These are phyloP conservation scores for Nymphaea colorata DNA, from an alignment of 164 flowering plant species.

Conservation along the genomic window DNA sequence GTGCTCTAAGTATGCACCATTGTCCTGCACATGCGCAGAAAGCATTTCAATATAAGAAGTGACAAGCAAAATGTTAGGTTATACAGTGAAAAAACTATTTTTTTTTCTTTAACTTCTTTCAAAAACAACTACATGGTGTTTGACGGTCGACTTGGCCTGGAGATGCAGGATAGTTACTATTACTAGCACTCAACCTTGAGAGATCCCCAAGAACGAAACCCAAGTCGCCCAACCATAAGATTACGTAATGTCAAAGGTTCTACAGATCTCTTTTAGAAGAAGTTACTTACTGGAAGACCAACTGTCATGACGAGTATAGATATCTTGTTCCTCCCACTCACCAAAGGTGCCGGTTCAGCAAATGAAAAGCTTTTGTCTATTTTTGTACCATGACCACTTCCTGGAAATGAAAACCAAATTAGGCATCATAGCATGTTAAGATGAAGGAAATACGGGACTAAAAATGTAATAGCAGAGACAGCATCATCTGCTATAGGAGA, in stretches of 20 bases:
- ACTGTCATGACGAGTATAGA: slow-evolving; percentile 41
- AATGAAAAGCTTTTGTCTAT: slow-evolving; percentile 48
- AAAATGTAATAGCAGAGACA: too few species aligned
- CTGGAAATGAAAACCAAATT: slow-evolving; percentile 19
- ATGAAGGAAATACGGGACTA: too few species aligned
- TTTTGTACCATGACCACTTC: slow-evolving; percentile 57
- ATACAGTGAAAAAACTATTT: too few species aligned
- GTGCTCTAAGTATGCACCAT: slow-evolving; percentile 81
- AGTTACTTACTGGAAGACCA: slow-evolving; percentile 51
- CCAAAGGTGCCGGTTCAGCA: slow-evolving; percentile 25
- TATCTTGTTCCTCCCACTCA: slow-evolving; percentile 51
- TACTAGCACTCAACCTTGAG: too few species aligned
- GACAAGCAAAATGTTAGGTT: too few species aligned
- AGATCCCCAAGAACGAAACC: too few species aligned
- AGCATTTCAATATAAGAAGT: not conserved
- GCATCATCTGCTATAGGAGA: too few species aligned
- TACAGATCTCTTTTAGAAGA: not conserved
- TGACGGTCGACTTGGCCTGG: too few species aligned
- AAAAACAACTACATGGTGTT: too few species aligned
- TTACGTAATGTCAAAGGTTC: too few species aligned
- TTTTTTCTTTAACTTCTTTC: not conserved
- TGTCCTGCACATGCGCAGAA: slow-evolving; percentile 34
- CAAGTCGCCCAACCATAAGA: too few species aligned
- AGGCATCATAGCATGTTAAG: not conserved
- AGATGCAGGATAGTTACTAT: too few species aligned